phyloP scores from a whole-genome alignment of 2,329 filamentous ascomycete species.

The Diaporthe velutina region DNA sequence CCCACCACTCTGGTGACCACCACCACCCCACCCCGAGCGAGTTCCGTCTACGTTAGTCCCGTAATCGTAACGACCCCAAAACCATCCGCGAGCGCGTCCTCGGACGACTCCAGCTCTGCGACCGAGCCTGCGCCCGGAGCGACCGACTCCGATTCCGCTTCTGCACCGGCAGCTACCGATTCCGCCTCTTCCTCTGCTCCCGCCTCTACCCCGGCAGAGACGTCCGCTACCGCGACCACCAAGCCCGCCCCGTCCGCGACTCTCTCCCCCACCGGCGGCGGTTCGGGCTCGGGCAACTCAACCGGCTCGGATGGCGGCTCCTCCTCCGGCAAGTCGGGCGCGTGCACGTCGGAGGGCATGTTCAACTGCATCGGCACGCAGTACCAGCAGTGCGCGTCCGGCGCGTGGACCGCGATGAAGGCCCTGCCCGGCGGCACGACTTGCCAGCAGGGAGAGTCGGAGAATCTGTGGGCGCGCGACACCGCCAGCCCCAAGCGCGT shows the following conservation, averaged over 20 bases:
- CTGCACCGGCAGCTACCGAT: not conserved
- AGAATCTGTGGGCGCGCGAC: slow-evolving; percentile 35
- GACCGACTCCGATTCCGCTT: slow-evolving; percentile 9
- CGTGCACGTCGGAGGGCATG: slow-evolving; percentile 49
- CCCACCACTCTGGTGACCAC: slow-evolving; percentile 30
- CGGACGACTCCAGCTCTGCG: not conserved
- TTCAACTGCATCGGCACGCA: slow-evolving; percentile 51
- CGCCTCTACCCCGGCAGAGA: not conserved
- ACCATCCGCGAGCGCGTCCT: not conserved
- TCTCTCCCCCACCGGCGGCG: slow-evolving; percentile 21
- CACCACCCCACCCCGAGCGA: not conserved
- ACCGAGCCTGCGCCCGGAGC: not conserved
- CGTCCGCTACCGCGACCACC: not conserved
- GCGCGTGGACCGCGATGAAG: slow-evolving; percentile 47
- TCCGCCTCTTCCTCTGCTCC: not conserved
- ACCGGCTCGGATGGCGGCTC: slow-evolving; percentile 22
- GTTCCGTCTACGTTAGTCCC: slow-evolving; percentile 23
- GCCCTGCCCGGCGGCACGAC: slow-evolving; percentile 47
- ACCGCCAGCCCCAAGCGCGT: not conserved
- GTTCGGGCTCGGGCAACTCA: slow-evolving; percentile 31
- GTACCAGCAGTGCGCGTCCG: slow-evolving; percentile 52
- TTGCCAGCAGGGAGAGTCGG: slow-evolving; percentile 45
- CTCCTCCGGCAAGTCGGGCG: slow-evolving; percentile 45
- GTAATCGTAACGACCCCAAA: not conserved
- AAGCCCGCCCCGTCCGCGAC: slow-evolving; percentile 29